Evolutionary conservation across 2,329 filamentous ascomycete species (phyloP).

Genomic region (Sarocladiaceae sp.): DNA sequence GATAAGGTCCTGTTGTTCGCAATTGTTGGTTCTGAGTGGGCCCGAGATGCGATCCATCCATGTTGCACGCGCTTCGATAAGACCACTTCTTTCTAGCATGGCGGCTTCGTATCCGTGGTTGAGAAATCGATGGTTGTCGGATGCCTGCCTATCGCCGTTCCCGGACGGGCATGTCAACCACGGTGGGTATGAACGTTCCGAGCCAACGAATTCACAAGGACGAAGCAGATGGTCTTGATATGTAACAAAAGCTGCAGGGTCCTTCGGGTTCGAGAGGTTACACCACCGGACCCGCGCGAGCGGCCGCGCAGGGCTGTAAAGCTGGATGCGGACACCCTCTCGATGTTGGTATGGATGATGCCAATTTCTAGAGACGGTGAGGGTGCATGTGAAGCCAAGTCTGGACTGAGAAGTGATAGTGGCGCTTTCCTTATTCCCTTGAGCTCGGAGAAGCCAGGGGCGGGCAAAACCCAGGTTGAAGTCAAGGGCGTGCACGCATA

Average conservation of each 20-base stretch:
- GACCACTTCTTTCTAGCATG: background rate
- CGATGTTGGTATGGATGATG: too few species aligned
- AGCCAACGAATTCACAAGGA: too few species aligned
- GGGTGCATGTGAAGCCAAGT: background rate
- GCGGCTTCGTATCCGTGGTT: background rate
- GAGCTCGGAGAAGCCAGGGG: background rate
- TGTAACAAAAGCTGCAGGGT: background rate
- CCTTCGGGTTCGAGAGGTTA: background rate
- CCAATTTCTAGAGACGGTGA: conserved; percentile 2
- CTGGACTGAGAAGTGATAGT: background rate
- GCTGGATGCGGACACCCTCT: too few species aligned
- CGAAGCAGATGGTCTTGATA: too few species aligned
- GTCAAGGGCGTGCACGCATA: background rate
- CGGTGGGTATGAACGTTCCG: too few species aligned
- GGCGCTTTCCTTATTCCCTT: background rate
- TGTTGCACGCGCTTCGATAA: background rate
- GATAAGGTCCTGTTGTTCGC: too few species aligned
- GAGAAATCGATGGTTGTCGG: background rate
- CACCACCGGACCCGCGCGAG: background rate
- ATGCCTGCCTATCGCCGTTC: too few species aligned
- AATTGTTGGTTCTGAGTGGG: background rate
- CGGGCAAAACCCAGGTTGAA: background rate
- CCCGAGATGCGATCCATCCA: conserved; percentile 1
- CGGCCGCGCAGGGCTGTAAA: background rate
- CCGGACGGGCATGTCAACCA: too few species aligned